Percentiles rank a stretch among this genome's conserved stretches.
phyloP scores from a whole-genome alignment of 306 rosid genomes.

The Rosa chinensis region DNA sequence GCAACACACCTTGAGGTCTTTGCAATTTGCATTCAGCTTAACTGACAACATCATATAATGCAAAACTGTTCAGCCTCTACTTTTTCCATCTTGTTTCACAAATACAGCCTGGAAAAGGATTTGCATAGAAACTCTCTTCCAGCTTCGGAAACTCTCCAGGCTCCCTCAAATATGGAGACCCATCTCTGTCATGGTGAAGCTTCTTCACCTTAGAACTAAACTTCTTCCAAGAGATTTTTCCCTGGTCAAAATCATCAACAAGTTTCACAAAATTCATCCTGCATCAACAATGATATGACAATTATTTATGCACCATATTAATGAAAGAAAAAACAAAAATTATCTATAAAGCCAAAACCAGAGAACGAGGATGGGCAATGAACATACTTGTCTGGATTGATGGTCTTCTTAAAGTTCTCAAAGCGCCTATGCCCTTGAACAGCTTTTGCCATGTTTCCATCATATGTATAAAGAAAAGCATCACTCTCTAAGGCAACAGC shows the following conservation, averaged over 20 bases:
- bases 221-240: constrained; percentile 73
- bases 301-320: constrained; percentile 4
- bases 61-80: constrained; percentile 25
- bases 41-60: constrained; percentile 14
- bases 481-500: constrained; percentile 90
- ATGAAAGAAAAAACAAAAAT: constrained; percentile 11
- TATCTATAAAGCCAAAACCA: constrained; percentile 3
- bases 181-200: constrained; percentile 66
- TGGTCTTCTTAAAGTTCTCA: constrained; percentile 88
- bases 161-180: constrained; percentile 77
- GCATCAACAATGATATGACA: constrained; percentile 34
- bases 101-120: constrained; percentile 86
- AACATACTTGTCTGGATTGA: constrained; percentile 91
- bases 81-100: constrained; percentile 50
- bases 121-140: constrained; percentile 96
- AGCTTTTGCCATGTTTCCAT: constrained; percentile 99
- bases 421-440: constrained; percentile 98
- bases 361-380: constrained; percentile 20
- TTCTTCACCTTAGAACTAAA: constrained; percentile 77
- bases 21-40: constrained; percentile 26
- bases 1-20: constrained; percentile 18
- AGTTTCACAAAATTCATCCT: constrained; percentile 87
- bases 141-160: constrained; percentile 83
- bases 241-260: constrained; percentile 79
- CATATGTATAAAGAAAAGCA: constrained; percentile 81